Evolutionary conservation across 495 filamentous ascomycete genomes (phyloP), one percentile per base, ranked within the genome.

Genomic region (Parachaetomium inaequale): DNA sequence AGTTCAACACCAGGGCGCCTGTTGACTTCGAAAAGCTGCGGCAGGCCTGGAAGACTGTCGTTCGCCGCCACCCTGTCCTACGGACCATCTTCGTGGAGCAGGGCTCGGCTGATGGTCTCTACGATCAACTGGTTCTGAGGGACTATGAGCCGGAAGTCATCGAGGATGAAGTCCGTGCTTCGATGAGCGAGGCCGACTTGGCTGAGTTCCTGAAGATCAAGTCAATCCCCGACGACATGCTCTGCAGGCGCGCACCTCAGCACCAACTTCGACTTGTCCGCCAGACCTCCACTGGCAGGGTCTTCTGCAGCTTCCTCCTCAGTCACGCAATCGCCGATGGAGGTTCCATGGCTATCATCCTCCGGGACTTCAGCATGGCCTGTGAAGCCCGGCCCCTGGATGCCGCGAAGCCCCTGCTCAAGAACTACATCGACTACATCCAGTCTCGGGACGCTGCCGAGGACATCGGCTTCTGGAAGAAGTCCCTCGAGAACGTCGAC

Each of bases 361-460:
- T 57, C 10, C 53, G 46, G 11, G 61, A 63, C 29, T 50, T 63
- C 7, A 36, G 31, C 45, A 26, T 11, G 3, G 45, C 53, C 15
- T 58, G 46, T 45, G 26, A 58, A 25, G 32, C 32, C 15, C 31
- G 25, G 2, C 61, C 34, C 29, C 23, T 47, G 4, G 28, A 28
- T 7, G 45, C 19, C 3, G 10, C 40, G 2, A 36, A 42, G 19
- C 53, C 61, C 11, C 54, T 57, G 8, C 36, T 50, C 15, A 57
- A 47, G 42, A 21, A 63, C 45, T 63, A 57, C 53, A 31, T 51
- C 42, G 53, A 50, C 12, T 63, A 57, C 54, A 43, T 63, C 42
- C 52, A 49, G 81, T 85, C 64, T 74, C 79, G 6, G 75, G 80
- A 8, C 79, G 83, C 70, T 80, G 84, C 69, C 81, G 79, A 23